Base-by-base conservation (phyloP, 306 rosid species). In the Ceratonia siliqua region DNA sequence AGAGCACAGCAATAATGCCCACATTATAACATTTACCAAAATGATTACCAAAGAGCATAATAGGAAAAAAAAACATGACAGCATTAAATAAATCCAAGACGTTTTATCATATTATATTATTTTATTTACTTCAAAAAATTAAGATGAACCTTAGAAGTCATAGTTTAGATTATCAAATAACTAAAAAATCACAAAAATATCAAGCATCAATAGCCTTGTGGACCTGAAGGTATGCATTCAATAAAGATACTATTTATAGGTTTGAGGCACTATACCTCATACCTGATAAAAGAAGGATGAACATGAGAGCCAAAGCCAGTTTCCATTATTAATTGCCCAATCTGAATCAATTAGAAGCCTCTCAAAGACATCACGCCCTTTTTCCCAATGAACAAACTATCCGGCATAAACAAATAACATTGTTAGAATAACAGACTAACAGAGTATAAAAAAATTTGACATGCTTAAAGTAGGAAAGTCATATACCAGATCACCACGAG, bases 301-400 rank as follows among this genome's bases (percentile, higher is more conserved):
- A 76, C 98, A 94, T 1, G 96, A 94, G 58, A 94, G 94, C 98
- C 98, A 94, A 75, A 89, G 74, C 98, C 98, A 94, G 83, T 94
- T 94, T 45, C 94, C 98, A 76, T 89, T 91, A 85, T 89, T 94
- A 76, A 94, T 88, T 42, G 97, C 92, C 98, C 97, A 94, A 71
- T 94, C 98, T 53, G 98, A 89, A 87, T 91, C 98, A 65, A 94
- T 88, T 76, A 94, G 87, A 79, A 94, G 98, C 86, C 98, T 88
- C 81, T 84, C 98, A 56, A 94, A 94, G 46, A 94, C 91, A 49
- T 94, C 92, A 17, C 97, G 97, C 48, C 98, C 98, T 83, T 89
- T 91, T 79, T 91, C 97, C 97, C 98, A 91, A 48, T 91, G 98
- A 75, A 88, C 78, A 82, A 91, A 94, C 98, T 94, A 78, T 38